Evolutionary conservation across 2,329 filamentous ascomycete species (phyloP), one percentile per base, ranked within the genome.

Genomic region (Pseudogymnoascus sp.): DNA sequence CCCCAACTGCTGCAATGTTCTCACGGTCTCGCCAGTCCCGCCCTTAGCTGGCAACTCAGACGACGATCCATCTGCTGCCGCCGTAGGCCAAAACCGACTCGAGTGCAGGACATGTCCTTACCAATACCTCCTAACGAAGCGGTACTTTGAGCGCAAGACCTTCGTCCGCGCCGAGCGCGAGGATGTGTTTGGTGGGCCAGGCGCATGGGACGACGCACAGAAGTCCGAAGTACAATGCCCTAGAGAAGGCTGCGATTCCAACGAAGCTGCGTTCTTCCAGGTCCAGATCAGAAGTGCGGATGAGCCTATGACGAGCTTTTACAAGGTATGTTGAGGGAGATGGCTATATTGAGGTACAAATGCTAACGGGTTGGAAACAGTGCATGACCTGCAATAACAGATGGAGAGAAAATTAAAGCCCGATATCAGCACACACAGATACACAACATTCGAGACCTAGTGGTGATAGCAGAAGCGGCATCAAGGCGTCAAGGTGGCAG

Each of bases 281-380:
- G 87, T 97, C 70, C 95, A 99, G 82, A 97, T 97, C 77, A 87
- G 95, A 70, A 96, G 91, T 80, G 95, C 95, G 61, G 95, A 99
- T 78, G 95, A 99, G 82, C 95, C 95, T 65, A 97, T 96, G 90
- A 99, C 95, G 68, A 93, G 87, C 65, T 97, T 97, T 77, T 96
- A 88, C 78, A 95, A 92, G 84, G 89, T 91, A 72, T 62, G 77
- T 69, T 42, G 35, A 38, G 17, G 50, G 74, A 67, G 23, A 37
- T n/a, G 29, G 50, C 19, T 15, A 59, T 10, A 59, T 7, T n/a
- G n/a, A 42, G 7, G 4, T 9, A 56, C 40, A 59, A 31, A 61
- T 65, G 53, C 38, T 65, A 33, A 53, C 65, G 62, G 63, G 69
- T 72, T 67, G 74, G 62, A 64, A 35, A 64, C 67, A 86, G 85